Base-by-base conservation (phyloP, 1,139 yeast species). In the Hansenula lynferdii region DNA sequence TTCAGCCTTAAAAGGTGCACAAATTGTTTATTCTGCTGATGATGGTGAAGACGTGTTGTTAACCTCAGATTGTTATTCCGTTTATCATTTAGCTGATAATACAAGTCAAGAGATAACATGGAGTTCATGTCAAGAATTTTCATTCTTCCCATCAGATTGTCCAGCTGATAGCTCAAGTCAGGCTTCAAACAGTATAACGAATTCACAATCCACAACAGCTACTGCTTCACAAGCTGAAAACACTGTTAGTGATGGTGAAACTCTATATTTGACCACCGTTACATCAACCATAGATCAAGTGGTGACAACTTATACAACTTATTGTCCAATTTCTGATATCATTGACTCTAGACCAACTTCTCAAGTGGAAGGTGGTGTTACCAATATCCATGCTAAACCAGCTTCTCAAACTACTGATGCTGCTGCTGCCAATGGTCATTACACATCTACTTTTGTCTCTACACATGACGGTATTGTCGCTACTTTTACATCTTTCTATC, bases 51-150 rank as follows among this genome's bases (percentile, higher is more conserved):
- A 44, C 8, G 42, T 42, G 5, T 38, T 52, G 17, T 36, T 52
- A 32, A 47, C 55, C 3, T 31, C 53, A 20, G 45, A 52, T 44
- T 52, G 57, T 38, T 44, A 32, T 30, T 40, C 47, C 32, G 51
- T 52, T 21, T 51, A 43, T 40, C 35, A 37, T 26, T 33, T 52
- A 28, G 50, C 42, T 23, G 46, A 48, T 20, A 10, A 39, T 6
- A 36, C 41, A 4, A 36, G 30, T 15, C 31, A 43, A 20, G 40
- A 31, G 3, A 37, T 52, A 19, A 40, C 42, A 16, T 52, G 57
- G 57, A 24, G 37, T 8, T 35, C 47, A 6, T 52, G 57, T 42
- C 42, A 36, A 16, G 57, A 52, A 35, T 52, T 43, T 44, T 45
- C 53, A 40, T 49, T 49, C 46, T 49, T 40, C 35, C 38, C 42